phyloP scores from a whole-genome alignment of 1,139 yeast genomes.

The Eremothecium cymbalariae region DNA sequence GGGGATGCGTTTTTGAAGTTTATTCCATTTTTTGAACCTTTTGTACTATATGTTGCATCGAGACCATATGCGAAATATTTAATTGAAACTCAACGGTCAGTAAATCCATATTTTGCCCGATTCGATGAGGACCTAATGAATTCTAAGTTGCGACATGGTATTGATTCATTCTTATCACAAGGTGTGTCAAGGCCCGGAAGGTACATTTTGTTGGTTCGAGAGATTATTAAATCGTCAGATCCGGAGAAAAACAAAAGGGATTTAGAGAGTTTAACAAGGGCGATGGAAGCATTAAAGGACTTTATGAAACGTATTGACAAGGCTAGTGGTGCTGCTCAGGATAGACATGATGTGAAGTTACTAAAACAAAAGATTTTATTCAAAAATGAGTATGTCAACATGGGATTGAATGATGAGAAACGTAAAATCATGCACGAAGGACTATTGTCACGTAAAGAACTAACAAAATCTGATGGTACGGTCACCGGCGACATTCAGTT shows the following conservation, averaged over 20 bases:
- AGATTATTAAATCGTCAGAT: conserved; percentile 73
- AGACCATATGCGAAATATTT: conserved; percentile 94
- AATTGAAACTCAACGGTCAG: conserved; percentile 88
- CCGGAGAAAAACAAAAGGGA: conserved; percentile 50
- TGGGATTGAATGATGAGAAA: conserved; percentile 74
- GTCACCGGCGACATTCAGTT: conserved; percentile 56
- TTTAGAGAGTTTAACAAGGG: conserved; percentile 58
- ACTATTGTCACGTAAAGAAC: conserved; percentile 31
- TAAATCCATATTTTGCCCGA: conserved; percentile 81
- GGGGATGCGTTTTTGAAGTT: conserved; percentile 83
- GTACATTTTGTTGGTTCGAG: conserved; percentile 76
- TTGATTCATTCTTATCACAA: conserved; percentile 86
- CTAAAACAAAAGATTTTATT: conserved; percentile 68
- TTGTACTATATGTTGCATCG: conserved; percentile 89
- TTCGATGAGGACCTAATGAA: conserved; percentile 91
- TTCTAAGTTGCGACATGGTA: conserved; percentile 73
- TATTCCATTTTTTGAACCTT: conserved; percentile 85
- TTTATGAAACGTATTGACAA: conserved; percentile 73
- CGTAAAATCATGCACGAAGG: conserved; percentile 48
- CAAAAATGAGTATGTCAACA: conserved; percentile 81
- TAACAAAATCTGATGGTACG: conserved; percentile 26
- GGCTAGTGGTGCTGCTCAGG: conserved; percentile 92
- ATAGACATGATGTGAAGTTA: conserved; percentile 81
- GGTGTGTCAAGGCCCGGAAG: conserved; percentile 96
- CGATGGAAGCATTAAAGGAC: conserved; percentile 67